A percentile compares a stretch with the other conserved stretches of the same genome.
Evolutionary conservation across 768 basidiomycete genomes (phyloP).

Genomic region (Pleurotus salmoneostramineus): DNA sequence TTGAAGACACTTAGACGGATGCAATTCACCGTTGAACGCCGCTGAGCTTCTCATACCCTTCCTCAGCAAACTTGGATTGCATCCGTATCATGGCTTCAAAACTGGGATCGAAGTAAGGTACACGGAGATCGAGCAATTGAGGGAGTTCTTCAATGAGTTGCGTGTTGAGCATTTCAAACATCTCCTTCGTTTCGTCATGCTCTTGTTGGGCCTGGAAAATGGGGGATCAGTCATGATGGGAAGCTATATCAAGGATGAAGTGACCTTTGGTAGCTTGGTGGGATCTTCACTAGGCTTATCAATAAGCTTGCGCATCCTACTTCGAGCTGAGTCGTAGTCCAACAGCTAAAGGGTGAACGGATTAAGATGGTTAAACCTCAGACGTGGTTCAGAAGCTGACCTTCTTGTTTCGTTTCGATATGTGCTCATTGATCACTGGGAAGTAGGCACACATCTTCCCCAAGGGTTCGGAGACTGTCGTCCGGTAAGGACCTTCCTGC

Average conservation of each 20-base stretch:
- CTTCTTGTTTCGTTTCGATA: slow-evolving; percentile 95
- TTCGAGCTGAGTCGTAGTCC: slow-evolving; percentile 92
- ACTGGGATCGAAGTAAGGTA: slow-evolving; percentile 97
- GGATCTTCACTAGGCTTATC: slow-evolving; percentile 95
- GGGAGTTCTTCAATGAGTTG: slow-evolving; percentile 91
- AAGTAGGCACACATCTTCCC: slow-evolving; percentile 97
- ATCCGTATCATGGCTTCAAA: slow-evolving; percentile 99
- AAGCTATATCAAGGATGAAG: slow-evolving; percentile 12
- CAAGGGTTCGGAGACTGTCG: slow-evolving; percentile 91
- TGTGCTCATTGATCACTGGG: slow-evolving; percentile 90
- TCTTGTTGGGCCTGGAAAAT: slow-evolving; percentile 85
- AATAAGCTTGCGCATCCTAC: slow-evolving; percentile 81
- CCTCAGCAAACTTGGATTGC: slow-evolving; percentile 97
- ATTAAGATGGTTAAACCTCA: neutral
- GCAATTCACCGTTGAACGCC: slow-evolving; percentile 19
- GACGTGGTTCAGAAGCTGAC: slow-evolving; percentile 30
- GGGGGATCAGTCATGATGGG: neutral
- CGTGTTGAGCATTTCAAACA: slow-evolving; percentile 90
- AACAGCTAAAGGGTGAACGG: slow-evolving; percentile 54
- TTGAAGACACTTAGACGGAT: neutral
- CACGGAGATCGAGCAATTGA: slow-evolving; percentile 87
- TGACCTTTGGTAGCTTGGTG: slow-evolving; percentile 81
- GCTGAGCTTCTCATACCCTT: slow-evolving; percentile 95
- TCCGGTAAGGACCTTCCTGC: slow-evolving; percentile 91
- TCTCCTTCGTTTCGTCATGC: slow-evolving; percentile 89